phyloP scores from a whole-genome alignment of 1,284 basidiomycete species.

The Mycena sp. region DNA sequence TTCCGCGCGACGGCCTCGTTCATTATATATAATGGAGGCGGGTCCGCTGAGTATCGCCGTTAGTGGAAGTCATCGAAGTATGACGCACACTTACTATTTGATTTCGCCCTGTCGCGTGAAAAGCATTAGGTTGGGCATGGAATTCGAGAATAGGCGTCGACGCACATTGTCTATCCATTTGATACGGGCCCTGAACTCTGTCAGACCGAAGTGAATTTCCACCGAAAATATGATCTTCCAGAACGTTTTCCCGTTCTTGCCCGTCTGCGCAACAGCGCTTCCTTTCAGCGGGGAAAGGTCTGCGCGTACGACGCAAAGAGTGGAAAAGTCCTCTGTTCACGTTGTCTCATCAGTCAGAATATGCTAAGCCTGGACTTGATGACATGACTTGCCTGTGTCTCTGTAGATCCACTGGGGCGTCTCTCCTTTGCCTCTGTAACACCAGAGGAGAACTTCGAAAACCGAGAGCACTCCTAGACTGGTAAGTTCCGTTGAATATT shows the following conservation, averaged over 20 bases:
- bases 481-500: conserved; percentile 83
- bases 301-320: conserved; percentile 78
- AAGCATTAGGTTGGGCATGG: conserved; percentile 1
- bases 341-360: background rate
- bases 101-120: conserved; percentile 57
- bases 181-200: conserved; percentile 81
- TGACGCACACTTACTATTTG: conserved; percentile 62
- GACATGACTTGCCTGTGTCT: conserved; percentile 55
- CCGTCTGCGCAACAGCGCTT: conserved; percentile 71
- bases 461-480: conserved; percentile 76
- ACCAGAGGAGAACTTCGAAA: conserved; percentile 85
- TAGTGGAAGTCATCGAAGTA: background rate
- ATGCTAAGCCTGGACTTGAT: too few species aligned
- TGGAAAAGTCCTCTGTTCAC: conserved; percentile 69
- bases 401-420: conserved; percentile 79
- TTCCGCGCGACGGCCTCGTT: conserved; percentile 74
- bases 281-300: conserved; percentile 75
- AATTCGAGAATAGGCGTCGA: conserved; percentile 25
- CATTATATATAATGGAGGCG: conserved; percentile 82
- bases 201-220: conserved; percentile 83
- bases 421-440: conserved; percentile 72
- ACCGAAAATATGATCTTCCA: conserved; percentile 85
- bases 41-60: conserved; percentile 61
- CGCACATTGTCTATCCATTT: conserved; percentile 82
- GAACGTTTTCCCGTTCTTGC: conserved; percentile 71